Percentiles rank a stretch among this genome's conserved stretches.
phyloP scores from a whole-genome alignment of 352 stramenopile genomes.

The Globisporangium perplexum region DNA sequence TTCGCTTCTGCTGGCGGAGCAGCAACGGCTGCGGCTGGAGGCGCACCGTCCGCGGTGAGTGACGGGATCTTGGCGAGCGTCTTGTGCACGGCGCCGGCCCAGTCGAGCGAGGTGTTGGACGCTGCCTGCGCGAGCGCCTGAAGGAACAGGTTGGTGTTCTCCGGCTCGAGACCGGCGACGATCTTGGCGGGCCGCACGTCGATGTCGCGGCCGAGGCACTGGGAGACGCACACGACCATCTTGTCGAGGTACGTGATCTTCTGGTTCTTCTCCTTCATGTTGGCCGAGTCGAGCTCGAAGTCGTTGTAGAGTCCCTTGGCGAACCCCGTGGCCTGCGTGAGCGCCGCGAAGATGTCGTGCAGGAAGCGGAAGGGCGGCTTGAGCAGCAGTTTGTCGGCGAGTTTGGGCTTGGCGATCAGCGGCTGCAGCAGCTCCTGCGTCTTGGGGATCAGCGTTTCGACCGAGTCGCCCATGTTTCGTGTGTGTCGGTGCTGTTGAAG shows the following conservation, averaged over 20 bases:
- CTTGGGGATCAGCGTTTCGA: constrained; percentile 66
- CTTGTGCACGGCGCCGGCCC: constrained; percentile 52
- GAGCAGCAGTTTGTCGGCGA: constrained; percentile 92
- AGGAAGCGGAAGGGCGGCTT: constrained; percentile 97
- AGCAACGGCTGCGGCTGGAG: constrained; percentile 10
- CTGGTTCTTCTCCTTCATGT: constrained; percentile 85
- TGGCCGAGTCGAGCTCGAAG: constrained; percentile 69
- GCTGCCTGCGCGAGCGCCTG: constrained; percentile 57
- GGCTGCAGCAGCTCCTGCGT: constrained; percentile 83
- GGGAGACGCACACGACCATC: constrained; percentile 76
- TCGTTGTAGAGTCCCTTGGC: constrained; percentile 76
- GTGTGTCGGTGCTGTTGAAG: not conserved
- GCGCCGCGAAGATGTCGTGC: constrained; percentile 91
- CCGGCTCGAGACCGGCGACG: constrained; percentile 73
- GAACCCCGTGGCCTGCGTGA: constrained; percentile 87
- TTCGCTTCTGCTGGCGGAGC: constrained; percentile 20
- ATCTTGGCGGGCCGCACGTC: constrained; percentile 83
- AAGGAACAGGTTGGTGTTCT: constrained; percentile 84
- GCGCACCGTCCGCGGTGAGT: constrained; percentile 36
- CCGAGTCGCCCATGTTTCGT: constrained; percentile 39
- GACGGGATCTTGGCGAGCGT: constrained; percentile 63
- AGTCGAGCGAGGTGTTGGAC: constrained; percentile 59
- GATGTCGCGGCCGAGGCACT: constrained; percentile 54
- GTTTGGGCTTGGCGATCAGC: constrained; percentile 92
- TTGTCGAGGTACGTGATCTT: constrained; percentile 86